Evolutionary conservation across 1,284 basidiomycete genomes (phyloP), one percentile per base, ranked within the genome.

Genomic region (Rhodotorula sp.): DNA sequence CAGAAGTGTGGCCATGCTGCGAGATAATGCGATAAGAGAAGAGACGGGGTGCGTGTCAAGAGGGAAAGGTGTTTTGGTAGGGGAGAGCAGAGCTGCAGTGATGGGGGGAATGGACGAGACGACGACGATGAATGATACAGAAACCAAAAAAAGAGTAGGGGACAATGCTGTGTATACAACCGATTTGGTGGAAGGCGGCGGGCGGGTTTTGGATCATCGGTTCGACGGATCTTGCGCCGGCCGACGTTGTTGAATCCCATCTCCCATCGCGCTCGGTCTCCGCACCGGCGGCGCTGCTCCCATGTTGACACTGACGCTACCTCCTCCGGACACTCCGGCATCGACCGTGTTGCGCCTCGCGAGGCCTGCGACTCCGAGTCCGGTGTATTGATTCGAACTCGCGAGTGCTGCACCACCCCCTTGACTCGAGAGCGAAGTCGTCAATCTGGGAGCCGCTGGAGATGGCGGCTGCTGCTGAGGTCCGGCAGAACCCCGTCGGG

Each of bases 331-430:
- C 1, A 26, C 52, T n/a, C 52, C 52, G 5, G 26, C 54, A 29
- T 56, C 62, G n/a, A 43, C 43, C 52, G 62, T 63, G 39, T 63
- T 54, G 16, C 62, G 51, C 14, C 62, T n/a, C n/a, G 52, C 52
- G 39, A 63, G 39, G 10, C 59, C 59, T 18, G 62, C 39, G 10
- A 52, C 52, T 1, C 23, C n/a, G n/a, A 26, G n/a, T 10, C 48
- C 49, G 23, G 49, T 26, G 14, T 31, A 31, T 3, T 26, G 18
- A 20, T 16, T 47, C 20, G 43, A 21, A 21, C 21, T 18, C 20
- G 58, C 12, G 58, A 34, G 58, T 34, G 34, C 34, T 34, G 5
- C 34, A 58, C 10, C 21, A 31, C 26, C 21, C n/a, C 46, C 46
- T 47, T 46, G 58, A 43, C 16, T 16, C 43, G 46, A 26, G 5